Evolutionary conservation across 345 rosid species (phyloP).

Genomic region (Gossypium herbaceum): DNA sequence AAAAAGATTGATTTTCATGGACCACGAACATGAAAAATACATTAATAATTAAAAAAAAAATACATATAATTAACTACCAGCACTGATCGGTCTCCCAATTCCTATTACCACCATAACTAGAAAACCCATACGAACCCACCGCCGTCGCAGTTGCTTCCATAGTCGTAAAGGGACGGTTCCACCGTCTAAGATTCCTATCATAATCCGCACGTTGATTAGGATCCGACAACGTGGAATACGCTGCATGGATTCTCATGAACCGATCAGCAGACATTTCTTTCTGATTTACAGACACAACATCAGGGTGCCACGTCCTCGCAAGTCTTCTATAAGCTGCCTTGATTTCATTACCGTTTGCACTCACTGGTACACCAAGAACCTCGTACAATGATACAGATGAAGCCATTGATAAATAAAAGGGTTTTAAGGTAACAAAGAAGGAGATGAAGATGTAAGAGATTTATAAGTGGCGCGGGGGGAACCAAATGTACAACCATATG

Average conservation of each 20-base stretch:
- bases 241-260: slow-evolving; percentile 48
- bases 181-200: slow-evolving; percentile 30
- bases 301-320: slow-evolving; percentile 54
- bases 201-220: slow-evolving; percentile 47
- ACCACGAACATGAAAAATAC: no score
- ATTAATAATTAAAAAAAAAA: no score
- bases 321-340: slow-evolving; percentile 53
- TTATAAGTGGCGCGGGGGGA: neutral
- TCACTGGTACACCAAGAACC: slow-evolving; percentile 40
- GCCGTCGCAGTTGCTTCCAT: slow-evolving; percentile 27
- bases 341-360: slow-evolving; percentile 43
- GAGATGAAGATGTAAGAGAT: no score
- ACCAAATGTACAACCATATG: neutral
- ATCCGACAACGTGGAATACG: slow-evolving; percentile 53
- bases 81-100: slow-evolving; percentile 77
- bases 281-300: slow-evolving; percentile 39
- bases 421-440: neutral
- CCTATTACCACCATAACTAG: slow-evolving; percentile 20
- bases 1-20: no score
- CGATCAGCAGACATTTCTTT: slow-evolving; percentile 38
- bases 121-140: slow-evolving; percentile 14
- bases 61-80: slow-evolving; percentile 34
- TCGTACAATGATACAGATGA: slow-evolving; percentile 41
- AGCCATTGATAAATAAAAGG: slow-evolving; percentile 9
- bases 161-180: slow-evolving; percentile 15